Percentiles rank a stretch among this genome's conserved stretches.
These are phyloP conservation scores for Brettanomyces nanus DNA, from an alignment of 805 yeast species.

Conservation along the genomic window DNA sequence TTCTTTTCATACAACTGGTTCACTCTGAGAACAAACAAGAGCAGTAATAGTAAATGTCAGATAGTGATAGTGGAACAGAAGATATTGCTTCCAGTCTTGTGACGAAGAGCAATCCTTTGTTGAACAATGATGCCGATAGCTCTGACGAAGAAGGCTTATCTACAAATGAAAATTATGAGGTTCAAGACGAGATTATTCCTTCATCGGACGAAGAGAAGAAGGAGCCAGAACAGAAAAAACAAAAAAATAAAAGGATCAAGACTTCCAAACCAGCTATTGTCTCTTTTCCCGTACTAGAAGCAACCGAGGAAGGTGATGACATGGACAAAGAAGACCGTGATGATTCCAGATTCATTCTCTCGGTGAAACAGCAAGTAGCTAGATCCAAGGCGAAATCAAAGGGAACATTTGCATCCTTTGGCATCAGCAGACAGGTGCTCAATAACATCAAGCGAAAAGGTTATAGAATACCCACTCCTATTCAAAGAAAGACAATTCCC, in stretches of 20 bases:
- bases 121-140: conserved; percentile 9
- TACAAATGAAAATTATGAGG: conserved; percentile 15
- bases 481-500: conserved; percentile 94
- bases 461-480: conserved; percentile 92
- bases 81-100: conserved; percentile 62
- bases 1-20: background rate
- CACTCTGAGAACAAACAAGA: too few relatives aligned
- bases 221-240: conserved; percentile 24
- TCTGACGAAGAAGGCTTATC: conserved; percentile 6
- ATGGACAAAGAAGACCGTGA: conserved; percentile 20
- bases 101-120: conserved; percentile 23
- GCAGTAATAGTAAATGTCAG: conserved; percentile 10
- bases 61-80: conserved; percentile 33
- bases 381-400: conserved; percentile 43
- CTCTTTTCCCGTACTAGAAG: conserved; percentile 34
- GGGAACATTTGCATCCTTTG: conserved; percentile 87
- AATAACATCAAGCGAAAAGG: conserved; percentile 76
- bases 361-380: conserved; percentile 20
- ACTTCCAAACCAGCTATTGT: conserved; percentile 5
- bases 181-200: conserved; percentile 46
- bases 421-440: conserved; percentile 65
- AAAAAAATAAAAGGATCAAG: conserved; percentile 11
- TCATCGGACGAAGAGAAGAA: conserved; percentile 40
- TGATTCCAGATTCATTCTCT: conserved; percentile 10
- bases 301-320: conserved; percentile 38